A percentile compares a stretch with the other conserved stretches of the same genome.
phyloP scores from a whole-genome alignment of 2,329 filamentous ascomycete species.

The Incumbomyces delicatus region DNA sequence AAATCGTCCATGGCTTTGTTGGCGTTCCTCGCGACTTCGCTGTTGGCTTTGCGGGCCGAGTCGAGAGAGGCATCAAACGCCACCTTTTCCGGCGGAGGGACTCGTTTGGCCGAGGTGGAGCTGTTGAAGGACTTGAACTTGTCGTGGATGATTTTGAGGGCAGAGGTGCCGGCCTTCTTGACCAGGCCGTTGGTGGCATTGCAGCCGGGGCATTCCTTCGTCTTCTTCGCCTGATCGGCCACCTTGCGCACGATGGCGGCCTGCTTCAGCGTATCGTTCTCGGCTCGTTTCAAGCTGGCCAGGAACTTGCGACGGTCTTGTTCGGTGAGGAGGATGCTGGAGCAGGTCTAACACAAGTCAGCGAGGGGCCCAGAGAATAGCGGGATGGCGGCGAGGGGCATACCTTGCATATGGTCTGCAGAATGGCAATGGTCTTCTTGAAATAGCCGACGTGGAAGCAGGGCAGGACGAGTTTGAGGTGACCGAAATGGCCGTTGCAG shows the following conservation, averaged over 20 bases:
- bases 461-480: conserved; percentile 80
- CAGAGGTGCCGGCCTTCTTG: conserved; percentile 68
- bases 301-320: conserved; percentile 66
- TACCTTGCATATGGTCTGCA: conserved; percentile 89
- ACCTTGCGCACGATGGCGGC: conserved; percentile 80
- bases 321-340: conserved; percentile 71
- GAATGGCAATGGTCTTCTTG: conserved; percentile 79
- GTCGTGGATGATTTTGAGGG: conserved; percentile 91
- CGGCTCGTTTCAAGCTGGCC: conserved; percentile 68
- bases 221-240: conserved; percentile 81
- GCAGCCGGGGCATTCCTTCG: conserved; percentile 72
- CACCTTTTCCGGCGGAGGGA: conserved; percentile 69
- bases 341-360: conserved; percentile 53
- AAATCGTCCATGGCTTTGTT: conserved; percentile 91
- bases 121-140: conserved; percentile 82
- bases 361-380: background rate
- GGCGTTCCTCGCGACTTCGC: conserved; percentile 80
- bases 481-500: conserved; percentile 92
- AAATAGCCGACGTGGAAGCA: conserved; percentile 95
- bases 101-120: conserved; percentile 77
- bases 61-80: conserved; percentile 79
- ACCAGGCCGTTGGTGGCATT: conserved; percentile 79
- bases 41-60: conserved; percentile 64
- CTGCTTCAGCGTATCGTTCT: conserved; percentile 76
- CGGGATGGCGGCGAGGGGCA: background rate